These are phyloP conservation scores for Trifolium subterraneum DNA, from an alignment of 306 rosid genomes.

Conservation along the genomic window DNA sequence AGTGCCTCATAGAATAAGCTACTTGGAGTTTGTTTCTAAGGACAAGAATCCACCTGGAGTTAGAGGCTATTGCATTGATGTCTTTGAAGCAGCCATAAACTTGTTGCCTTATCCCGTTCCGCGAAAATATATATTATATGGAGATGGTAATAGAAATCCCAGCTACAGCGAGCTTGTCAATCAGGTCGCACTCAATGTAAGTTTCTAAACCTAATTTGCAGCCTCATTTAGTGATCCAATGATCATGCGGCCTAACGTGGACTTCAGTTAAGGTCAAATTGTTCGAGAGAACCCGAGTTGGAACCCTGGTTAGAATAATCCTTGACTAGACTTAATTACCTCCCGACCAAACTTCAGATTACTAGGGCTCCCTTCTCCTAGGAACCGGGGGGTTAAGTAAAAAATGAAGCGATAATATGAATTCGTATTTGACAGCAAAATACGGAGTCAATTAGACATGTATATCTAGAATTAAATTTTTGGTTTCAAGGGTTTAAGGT, in stretches of 20 bases:
- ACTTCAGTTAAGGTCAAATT: neutral
- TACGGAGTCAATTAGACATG: neutral
- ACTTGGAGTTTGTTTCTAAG: conserved; percentile 64
- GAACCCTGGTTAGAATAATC: too few relatives aligned
- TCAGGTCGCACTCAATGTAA: conserved; percentile 77
- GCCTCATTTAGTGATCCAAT: conserved; percentile 18
- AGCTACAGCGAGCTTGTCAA: conserved; percentile 52
- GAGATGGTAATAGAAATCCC: conserved; percentile 74
- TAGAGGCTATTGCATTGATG: conserved; percentile 82
- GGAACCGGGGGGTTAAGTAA: too few relatives aligned
- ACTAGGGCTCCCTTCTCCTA: too few relatives aligned
- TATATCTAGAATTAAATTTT: neutral
- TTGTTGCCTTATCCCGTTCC: conserved; percentile 96
- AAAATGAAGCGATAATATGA: neutral
- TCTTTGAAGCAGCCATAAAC: conserved; percentile 88
- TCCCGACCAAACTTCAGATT: too few relatives aligned
- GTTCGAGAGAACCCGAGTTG: too few relatives aligned
- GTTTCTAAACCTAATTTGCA: conserved; percentile 44
- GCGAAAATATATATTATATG: conserved; percentile 60
- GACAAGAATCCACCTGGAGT: conserved; percentile 81
- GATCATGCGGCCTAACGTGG: conserved; percentile 12
- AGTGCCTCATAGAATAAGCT: conserved; percentile 80
- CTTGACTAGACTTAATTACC: too few relatives aligned
- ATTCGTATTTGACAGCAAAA: neutral
- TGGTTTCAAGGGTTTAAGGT: conserved; percentile 24